A percentile compares a stretch with the other conserved stretches of the same genome.
Conservation (phyloP, 2,329 filamentous ascomycete genomes). For the Xylogone sp. region DNA sequence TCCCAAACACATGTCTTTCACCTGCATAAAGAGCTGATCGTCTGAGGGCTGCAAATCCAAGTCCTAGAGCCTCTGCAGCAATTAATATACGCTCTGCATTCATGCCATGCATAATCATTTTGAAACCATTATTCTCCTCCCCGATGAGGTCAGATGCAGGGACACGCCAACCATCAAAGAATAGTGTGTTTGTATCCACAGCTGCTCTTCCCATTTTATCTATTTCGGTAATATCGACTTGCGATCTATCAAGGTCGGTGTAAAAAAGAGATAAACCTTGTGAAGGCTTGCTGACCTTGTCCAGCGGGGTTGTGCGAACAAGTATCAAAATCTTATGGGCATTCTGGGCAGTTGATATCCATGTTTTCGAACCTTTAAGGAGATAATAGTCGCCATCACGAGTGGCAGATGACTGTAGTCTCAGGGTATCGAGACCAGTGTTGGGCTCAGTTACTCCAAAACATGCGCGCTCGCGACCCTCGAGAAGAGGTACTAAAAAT, state of each 20-base stretch:
- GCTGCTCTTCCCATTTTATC: constrained; percentile 81
- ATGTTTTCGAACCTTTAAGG: constrained; percentile 76
- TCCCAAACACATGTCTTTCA: constrained; percentile 58
- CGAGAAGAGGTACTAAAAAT: constrained; percentile 65
- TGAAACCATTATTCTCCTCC: constrained; percentile 69
- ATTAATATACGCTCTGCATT: constrained; percentile 71
- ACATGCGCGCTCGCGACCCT: constrained; percentile 65
- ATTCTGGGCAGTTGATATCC: constrained; percentile 80
- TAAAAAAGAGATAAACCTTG: constrained; percentile 74
- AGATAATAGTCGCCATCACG: constrained; percentile 57
- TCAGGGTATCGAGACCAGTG: constrained; percentile 70
- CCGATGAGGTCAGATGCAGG: constrained; percentile 62
- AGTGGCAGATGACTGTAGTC: constrained; percentile 59
- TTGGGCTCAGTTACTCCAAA: constrained; percentile 80
- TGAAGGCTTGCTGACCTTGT: constrained; percentile 61
- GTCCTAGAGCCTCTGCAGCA: constrained; percentile 71
- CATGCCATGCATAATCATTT: constrained; percentile 71
- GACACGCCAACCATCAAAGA: constrained; percentile 73
- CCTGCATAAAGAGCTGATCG: constrained; percentile 60
- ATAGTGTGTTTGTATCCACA: constrained; percentile 79
- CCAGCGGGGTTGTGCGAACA: constrained; percentile 65
- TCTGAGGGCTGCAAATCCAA: constrained; percentile 66
- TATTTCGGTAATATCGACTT: constrained; percentile 53
- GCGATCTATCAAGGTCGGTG: constrained; percentile 62
- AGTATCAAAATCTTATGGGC: constrained; percentile 77